phyloP scores from a whole-genome alignment of 495 filamentous ascomycete species.

The Podospora fimiseda region DNA sequence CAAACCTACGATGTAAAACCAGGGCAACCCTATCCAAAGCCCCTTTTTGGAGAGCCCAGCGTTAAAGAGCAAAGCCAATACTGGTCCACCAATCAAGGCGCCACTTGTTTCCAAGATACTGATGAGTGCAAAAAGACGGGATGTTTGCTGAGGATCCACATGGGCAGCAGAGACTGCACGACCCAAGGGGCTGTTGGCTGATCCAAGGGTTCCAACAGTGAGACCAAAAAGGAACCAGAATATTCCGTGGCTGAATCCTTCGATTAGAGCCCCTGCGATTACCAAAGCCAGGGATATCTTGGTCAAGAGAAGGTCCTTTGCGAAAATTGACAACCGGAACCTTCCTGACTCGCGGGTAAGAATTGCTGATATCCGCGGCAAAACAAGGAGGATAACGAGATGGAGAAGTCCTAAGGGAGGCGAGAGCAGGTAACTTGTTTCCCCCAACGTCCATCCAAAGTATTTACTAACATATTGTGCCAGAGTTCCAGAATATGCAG shows the following conservation, averaged over 20 bases:
- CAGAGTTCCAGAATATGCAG: conserved; percentile 43
- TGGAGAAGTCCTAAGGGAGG: conserved; percentile 43
- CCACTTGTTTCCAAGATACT: conserved; percentile 51
- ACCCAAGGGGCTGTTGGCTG: conserved; percentile 34
- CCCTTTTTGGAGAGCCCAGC: conserved; percentile 44
- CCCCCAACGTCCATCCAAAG: conserved; percentile 49
- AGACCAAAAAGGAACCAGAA: conserved; percentile 51
- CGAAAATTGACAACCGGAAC: conserved; percentile 31
- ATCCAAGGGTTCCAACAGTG: conserved; percentile 48
- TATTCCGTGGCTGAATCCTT: conserved; percentile 37
- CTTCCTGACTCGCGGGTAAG: conserved; percentile 27
- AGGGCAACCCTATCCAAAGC: conserved; percentile 48
- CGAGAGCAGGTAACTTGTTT: conserved; percentile 49
- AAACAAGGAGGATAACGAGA: conserved; percentile 43
- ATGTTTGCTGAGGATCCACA: conserved; percentile 48
- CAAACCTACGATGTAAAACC: conserved; percentile 44
- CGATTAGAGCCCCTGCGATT: conserved; percentile 16
- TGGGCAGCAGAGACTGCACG: conserved; percentile 49
- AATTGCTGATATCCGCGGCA: conserved; percentile 38
- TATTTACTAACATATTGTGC: conserved; percentile 53
- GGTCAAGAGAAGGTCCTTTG: conserved; percentile 49
- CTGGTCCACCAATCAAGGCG: conserved; percentile 45
- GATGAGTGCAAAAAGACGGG: conserved; percentile 51
- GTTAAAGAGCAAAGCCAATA: conserved; percentile 50
- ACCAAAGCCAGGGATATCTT: conserved; percentile 42